Conservation (phyloP, 495 filamentous ascomycete genomes). For the Cladorrhinum samala region DNA sequence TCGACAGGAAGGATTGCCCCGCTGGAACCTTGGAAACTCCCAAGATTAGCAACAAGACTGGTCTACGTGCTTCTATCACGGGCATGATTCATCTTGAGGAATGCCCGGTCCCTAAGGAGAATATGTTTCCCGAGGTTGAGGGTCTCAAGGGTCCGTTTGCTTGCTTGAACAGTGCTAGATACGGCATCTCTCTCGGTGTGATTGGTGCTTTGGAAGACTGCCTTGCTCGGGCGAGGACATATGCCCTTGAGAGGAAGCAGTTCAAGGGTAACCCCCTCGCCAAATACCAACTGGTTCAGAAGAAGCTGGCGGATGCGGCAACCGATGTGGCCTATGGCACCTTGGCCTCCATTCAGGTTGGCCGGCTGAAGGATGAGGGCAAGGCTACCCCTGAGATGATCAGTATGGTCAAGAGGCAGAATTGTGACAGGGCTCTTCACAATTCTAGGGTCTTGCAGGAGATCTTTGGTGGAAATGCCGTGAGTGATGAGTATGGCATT, state of each 20-base stretch:
- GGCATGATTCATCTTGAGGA: constrained; percentile 96
- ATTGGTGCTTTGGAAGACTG: constrained; percentile 95
- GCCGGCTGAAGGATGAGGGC: constrained; percentile 85
- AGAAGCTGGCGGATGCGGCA: constrained; percentile 87
- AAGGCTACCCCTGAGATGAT: constrained; percentile 93
- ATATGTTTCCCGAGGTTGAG: constrained; percentile 91
- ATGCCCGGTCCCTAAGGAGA: constrained; percentile 80
- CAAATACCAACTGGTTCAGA: constrained; percentile 97
- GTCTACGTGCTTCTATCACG: constrained; percentile 85
- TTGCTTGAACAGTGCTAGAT: constrained; percentile 87
- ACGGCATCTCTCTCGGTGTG: constrained; percentile 88
- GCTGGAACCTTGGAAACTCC: constrained; percentile 88
- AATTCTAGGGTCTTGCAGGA: constrained; percentile 83
- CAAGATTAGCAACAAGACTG: constrained; percentile 90
- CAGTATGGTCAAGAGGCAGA: constrained; percentile 96
- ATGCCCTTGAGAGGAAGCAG: constrained; percentile 86
- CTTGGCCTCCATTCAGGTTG: constrained; percentile 81
- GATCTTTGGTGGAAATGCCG: constrained; percentile 93
- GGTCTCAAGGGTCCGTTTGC: constrained; percentile 85
- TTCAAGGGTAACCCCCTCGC: constrained; percentile 95
- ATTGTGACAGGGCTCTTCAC: constrained; percentile 83
- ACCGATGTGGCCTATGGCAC: constrained; percentile 90
- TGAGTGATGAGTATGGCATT: constrained; percentile 93
- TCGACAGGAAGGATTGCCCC: constrained; percentile 75
- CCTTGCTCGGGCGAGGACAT: constrained; percentile 69